phyloP scores from a whole-genome alignment of 2,329 filamentous ascomycete species.

The Pyricularia sp. region DNA sequence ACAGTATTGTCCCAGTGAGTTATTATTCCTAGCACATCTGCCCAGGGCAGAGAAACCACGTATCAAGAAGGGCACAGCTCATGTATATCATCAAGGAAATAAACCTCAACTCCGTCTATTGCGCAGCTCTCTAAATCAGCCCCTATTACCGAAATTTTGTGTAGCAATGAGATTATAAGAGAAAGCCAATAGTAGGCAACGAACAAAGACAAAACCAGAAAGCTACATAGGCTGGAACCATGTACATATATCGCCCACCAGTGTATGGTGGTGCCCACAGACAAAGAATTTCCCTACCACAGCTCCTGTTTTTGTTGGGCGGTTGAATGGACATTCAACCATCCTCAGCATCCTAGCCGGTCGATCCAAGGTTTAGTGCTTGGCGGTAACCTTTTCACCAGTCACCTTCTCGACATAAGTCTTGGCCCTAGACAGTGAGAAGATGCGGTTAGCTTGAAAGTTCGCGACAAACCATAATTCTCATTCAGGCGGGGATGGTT shows the following conservation, averaged over 20 bases:
- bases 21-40: not conserved
- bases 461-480: not conserved
- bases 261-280: not conserved
- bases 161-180: not conserved
- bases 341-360: not conserved
- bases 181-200: not conserved
- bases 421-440: slow-evolving; percentile 44
- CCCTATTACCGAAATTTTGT: not conserved
- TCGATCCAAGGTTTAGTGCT: slow-evolving; percentile 41
- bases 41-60: not conserved
- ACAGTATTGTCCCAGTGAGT: not conserved
- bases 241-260: not conserved
- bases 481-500: not conserved
- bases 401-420: slow-evolving; percentile 58
- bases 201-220: not conserved
- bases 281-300: not conserved
- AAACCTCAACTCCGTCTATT: not conserved
- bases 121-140: not conserved
- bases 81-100: not conserved
- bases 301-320: not conserved
- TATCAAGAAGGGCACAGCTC: not conserved
- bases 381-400: slow-evolving; percentile 53
- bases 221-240: not conserved
- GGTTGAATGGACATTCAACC: not conserved
- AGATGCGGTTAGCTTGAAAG: slow-evolving; percentile 13